These are phyloP conservation scores for Vigna trinervia DNA, from an alignment of 306 rosid genomes.

Conservation along the genomic window DNA sequence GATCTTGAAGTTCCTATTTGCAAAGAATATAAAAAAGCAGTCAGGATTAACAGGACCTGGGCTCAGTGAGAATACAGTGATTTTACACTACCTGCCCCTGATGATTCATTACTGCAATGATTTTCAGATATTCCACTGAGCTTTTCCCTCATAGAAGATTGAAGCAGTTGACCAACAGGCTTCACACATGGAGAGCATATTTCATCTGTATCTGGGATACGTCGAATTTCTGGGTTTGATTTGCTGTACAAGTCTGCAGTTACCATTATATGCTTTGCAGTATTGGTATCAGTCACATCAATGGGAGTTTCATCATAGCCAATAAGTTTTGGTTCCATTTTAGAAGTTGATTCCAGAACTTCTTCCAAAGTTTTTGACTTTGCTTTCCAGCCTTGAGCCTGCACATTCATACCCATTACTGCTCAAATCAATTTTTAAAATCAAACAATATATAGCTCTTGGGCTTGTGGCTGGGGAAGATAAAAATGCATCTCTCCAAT, in stretches of 20 bases:
- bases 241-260: slow-evolving; percentile 46
- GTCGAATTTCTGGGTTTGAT: slow-evolving; percentile 39
- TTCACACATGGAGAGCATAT: slow-evolving; percentile 30
- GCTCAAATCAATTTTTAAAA: slow-evolving; percentile 29
- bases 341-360: slow-evolving; percentile 63
- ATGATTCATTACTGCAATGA: slow-evolving; percentile 44
- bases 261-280: slow-evolving; percentile 10
- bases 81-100: slow-evolving; percentile 53
- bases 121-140: slow-evolving; percentile 34
- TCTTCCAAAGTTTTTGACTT: slow-evolving; percentile 78
- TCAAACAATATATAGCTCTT: slow-evolving; percentile 1
- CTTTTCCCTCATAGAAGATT: slow-evolving; percentile 33
- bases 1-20: slow-evolving; percentile 63
- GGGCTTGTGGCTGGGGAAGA: not conserved
- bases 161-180: slow-evolving; percentile 40
- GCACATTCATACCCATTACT: slow-evolving; percentile 46
- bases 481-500: slow-evolving; percentile 26
- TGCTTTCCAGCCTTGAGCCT: slow-evolving; percentile 68
- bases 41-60: slow-evolving; percentile 16
- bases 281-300: slow-evolving; percentile 47
- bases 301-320: slow-evolving; percentile 84
- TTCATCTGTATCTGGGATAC: slow-evolving; percentile 23
- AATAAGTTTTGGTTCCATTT: slow-evolving; percentile 72
- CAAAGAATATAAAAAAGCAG: slow-evolving; percentile 46
- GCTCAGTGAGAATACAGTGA: slow-evolving; percentile 22